A percentile compares a stretch with the other conserved stretches of the same genome.
These are phyloP conservation scores for Fusarium incarnatum DNA, from an alignment of 2,329 filamentous ascomycete species.

Conservation along the genomic window DNA sequence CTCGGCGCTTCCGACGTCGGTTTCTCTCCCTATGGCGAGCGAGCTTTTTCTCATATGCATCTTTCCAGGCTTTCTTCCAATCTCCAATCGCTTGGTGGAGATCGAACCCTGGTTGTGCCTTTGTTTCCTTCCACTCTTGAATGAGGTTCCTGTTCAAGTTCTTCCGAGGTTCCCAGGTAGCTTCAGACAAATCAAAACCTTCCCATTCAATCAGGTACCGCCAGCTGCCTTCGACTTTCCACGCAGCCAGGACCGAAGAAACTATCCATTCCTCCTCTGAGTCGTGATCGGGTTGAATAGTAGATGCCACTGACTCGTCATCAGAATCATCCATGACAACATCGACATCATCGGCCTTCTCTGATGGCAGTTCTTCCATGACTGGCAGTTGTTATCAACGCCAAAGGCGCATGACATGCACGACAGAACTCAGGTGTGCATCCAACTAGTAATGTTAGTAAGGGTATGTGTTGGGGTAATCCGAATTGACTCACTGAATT, in stretches of 20 bases:
- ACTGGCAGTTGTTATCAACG: neutral
- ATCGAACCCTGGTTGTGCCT: slow-evolving; percentile 51
- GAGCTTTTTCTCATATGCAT: slow-evolving; percentile 47
- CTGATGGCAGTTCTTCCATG: slow-evolving; percentile 3
- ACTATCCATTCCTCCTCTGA: slow-evolving; percentile 62
- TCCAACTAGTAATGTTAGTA: neutral
- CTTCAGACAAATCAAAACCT: slow-evolving; percentile 50
- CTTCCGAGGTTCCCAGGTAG: slow-evolving; percentile 63
- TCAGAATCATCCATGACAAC: slow-evolving; percentile 40
- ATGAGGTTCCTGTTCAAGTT: slow-evolving; percentile 57
- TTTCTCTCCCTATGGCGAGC: slow-evolving; percentile 59
- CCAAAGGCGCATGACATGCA: neutral
- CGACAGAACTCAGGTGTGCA: neutral
- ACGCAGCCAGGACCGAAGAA: slow-evolving; percentile 64
- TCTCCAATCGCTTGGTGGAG: slow-evolving; percentile 54
- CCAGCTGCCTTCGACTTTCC: slow-evolving; percentile 41
- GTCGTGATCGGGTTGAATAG: slow-evolving; percentile 50
- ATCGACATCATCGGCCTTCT: neutral
- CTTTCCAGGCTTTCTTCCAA: slow-evolving; percentile 52
- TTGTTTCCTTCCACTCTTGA: slow-evolving; percentile 57
- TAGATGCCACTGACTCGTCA: slow-evolving; percentile 50
- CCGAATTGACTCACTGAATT: neutral
- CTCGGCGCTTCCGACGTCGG: slow-evolving; percentile 54
- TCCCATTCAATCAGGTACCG: slow-evolving; percentile 55
- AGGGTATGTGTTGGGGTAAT: neutral